Evolutionary conservation across 257 asterid genomes (phyloP), one percentile per base, ranked within the genome.

Genomic region (Leonotis leonurus): DNA sequence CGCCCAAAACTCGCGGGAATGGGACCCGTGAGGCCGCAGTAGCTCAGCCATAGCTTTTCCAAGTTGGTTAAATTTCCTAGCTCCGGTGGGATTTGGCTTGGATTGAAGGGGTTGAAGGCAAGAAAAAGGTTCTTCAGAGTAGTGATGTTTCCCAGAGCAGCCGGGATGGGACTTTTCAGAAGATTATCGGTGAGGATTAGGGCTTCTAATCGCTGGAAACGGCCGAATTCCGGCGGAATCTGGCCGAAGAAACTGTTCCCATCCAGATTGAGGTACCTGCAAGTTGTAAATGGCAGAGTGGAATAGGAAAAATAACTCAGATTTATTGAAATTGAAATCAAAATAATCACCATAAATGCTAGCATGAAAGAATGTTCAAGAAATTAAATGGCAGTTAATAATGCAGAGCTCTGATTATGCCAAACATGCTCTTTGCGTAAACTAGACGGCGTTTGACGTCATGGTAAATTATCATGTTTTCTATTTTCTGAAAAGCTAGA

Each of bases 41-140:
- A 48, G 33, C 75, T 10, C 8, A 87, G 66, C 87, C 87, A 90
- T 9, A 90, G 67, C 7, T 36, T 51, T 64, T 82, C 91, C 37
- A 90, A 77, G 71, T 81, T 73, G 0, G 70, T 76, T 69, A 85
- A 69, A 80, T 82, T 81, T 21, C 96, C 95, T 3, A 90, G 83
- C 73, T 88, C 91, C 0, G 81, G 77, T 12, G 95, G 65, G 17
- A 90, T 69, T 0, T 4, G 78, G 54, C 86, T 73, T 11, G 76
- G 70, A 6, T 52, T 35, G 73, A 83, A 85, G 3, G 85, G 89
- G 74, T 90, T 90, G 70, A 68, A 83, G 49, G 93, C 87, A 13
- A 87, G 75, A 20, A 30, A 14, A 17, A 90, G 79, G 13, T 1
- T 18, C 63, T 75, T 80, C 46, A 90, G 71, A 55, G 76, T 85